phyloP scores from a whole-genome alignment of 2,329 filamentous ascomycete species.

The Trichoderma sp. region DNA sequence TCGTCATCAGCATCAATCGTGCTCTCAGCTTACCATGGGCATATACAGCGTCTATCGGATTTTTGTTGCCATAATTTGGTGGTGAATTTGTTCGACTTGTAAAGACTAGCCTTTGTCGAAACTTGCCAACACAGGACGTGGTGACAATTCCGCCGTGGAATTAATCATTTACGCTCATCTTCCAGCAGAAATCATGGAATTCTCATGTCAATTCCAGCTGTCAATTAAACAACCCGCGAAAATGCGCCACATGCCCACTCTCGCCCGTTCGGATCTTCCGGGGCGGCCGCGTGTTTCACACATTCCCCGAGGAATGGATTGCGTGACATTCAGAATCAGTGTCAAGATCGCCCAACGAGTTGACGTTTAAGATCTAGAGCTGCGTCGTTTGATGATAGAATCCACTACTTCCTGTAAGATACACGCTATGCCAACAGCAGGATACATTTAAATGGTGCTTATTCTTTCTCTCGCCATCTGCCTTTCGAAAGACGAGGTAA shows the following conservation, averaged over 20 bases:
- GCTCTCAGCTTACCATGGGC: not conserved
- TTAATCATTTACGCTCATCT: not conserved
- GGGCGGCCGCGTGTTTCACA: not conserved
- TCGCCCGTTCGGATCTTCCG: conserved; percentile 5
- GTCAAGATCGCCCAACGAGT: not conserved
- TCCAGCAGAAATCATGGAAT: not conserved
- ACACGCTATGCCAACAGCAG: fast-evolving
- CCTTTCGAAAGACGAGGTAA: too few relatives aligned
- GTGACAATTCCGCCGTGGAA: not conserved
- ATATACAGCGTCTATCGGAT: too few relatives aligned
- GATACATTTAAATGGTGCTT: not conserved
- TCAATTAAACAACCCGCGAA: not conserved
- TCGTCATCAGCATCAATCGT: not conserved
- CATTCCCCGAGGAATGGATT: not conserved
- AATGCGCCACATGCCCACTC: not conserved
- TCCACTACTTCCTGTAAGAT: fast-evolving
- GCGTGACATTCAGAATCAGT: not conserved
- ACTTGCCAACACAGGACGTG: not conserved
- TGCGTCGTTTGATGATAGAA: not conserved
- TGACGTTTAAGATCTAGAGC: not conserved
- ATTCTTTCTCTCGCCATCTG: not conserved
- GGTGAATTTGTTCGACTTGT: too few relatives aligned
- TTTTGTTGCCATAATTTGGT: too few relatives aligned
- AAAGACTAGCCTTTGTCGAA: not conserved
- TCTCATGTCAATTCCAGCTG: not conserved